phyloP scores from a whole-genome alignment of 2,329 filamentous ascomycete genomes.

The Talaromyces marneffei region DNA sequence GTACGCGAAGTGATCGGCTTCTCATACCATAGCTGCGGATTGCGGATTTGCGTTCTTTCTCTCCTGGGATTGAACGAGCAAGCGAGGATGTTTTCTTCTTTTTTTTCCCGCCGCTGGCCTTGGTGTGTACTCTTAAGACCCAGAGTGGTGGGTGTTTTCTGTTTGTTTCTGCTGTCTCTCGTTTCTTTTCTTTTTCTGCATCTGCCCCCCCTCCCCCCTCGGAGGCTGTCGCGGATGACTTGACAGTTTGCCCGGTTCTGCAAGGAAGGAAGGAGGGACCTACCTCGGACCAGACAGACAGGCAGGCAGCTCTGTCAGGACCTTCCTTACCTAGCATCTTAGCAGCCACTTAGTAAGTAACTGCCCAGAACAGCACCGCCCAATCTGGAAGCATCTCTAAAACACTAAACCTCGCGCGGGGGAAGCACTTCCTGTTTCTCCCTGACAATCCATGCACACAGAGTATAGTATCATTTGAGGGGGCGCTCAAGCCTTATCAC shows the following conservation, averaged over 20 bases:
- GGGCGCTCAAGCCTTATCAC: not conserved
- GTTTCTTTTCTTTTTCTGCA: not conserved
- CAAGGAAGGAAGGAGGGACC: constrained; percentile 1
- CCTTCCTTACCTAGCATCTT: not conserved
- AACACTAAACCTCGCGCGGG: not conserved
- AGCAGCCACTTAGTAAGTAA: not conserved
- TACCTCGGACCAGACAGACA: too few relatives aligned
- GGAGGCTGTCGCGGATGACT: not conserved
- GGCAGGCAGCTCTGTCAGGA: not conserved
- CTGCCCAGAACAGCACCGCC: not conserved
- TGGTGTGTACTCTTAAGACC: not conserved
- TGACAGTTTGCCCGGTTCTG: constrained; percentile 5
- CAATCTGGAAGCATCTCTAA: not conserved
- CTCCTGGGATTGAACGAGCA: not conserved
- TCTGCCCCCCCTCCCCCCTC: not conserved
- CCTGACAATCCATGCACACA: constrained; percentile 1
- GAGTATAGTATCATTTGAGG: not conserved
- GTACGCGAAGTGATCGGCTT: not conserved
- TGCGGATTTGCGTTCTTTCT: not conserved
- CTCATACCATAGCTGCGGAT: not conserved
- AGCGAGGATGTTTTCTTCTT: constrained; percentile 1
- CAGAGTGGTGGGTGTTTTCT: not conserved
- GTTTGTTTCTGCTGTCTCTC: not conserved
- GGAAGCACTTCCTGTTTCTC: not conserved
- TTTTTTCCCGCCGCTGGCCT: not conserved